Conservation (phyloP, 176 grass and related monocot genomes). For the Juncus effusus region DNA sequence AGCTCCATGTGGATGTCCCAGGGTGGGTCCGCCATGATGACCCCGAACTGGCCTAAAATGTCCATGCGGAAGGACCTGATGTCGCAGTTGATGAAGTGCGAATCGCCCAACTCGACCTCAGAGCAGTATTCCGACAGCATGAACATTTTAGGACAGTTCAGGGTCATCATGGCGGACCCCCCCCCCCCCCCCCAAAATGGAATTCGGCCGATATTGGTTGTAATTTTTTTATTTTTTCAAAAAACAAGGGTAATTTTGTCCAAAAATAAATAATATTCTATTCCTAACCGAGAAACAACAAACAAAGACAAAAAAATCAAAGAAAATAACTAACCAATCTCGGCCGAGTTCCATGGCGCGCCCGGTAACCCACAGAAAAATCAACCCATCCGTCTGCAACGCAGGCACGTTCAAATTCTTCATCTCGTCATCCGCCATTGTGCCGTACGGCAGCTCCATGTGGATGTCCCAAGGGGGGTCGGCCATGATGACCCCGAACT, state of each 20-base stretch:
- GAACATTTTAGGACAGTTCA: no score
- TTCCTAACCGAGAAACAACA: no score
- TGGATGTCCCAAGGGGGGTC: constrained; percentile 99
- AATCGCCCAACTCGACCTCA: no score
- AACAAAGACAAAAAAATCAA: constrained; percentile 8
- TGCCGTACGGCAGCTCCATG: constrained; percentile 99
- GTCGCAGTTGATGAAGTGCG: constrained; percentile 94
- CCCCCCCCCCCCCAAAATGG: no score
- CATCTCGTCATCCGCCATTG: constrained; percentile 99
- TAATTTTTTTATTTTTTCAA: no score
- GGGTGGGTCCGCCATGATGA: constrained; percentile 98
- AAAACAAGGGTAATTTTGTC: no score
- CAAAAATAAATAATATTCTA: no score
- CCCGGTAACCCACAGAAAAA: constrained; percentile 99
- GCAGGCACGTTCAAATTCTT: constrained; percentile 92
- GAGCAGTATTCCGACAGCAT: no score
- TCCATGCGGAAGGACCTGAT: constrained; percentile 94
- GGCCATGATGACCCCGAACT: constrained; percentile 99
- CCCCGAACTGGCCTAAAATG: constrained; percentile 96
- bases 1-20: constrained; percentile 99
- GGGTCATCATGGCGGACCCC: no score
- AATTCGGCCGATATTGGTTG: no score
- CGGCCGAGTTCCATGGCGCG: constrained; percentile 98
- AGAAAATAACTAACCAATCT: constrained; percentile 66
- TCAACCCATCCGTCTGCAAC: constrained; percentile 95